A percentile compares a stretch with the other conserved stretches of the same genome.
phyloP scores from a whole-genome alignment of 352 stramenopile species.

The Phytophthora brassicae region DNA sequence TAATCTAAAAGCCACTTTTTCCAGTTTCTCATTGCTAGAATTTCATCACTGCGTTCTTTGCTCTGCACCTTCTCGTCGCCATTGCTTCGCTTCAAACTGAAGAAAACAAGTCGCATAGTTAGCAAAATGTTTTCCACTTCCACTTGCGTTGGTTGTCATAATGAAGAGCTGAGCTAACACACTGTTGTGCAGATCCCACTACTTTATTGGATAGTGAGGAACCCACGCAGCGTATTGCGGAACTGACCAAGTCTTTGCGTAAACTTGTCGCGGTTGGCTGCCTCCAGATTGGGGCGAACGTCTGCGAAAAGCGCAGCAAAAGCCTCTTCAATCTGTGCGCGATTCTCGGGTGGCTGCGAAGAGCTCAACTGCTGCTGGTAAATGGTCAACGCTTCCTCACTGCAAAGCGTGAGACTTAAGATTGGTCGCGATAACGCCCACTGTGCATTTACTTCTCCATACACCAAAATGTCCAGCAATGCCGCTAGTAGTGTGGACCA shows the following conservation, averaged over 20 bases:
- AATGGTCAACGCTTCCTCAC: slow-evolving; percentile 87
- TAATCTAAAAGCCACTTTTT: slow-evolving; percentile 25
- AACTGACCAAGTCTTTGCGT: slow-evolving; percentile 97
- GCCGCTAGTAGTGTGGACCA: slow-evolving; percentile 87
- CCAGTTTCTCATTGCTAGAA: slow-evolving; percentile 1
- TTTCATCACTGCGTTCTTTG: too few relatives aligned
- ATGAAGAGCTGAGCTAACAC: background rate
- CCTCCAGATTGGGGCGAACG: slow-evolving; percentile 95
- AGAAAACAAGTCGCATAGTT: slow-evolving; percentile 3
- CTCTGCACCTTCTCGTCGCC: background rate
- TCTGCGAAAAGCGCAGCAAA: slow-evolving; percentile 96
- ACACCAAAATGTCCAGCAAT: slow-evolving; percentile 97
- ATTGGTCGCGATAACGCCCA: slow-evolving; percentile 98
- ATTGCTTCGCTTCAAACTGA: background rate
- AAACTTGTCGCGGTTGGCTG: slow-evolving; percentile 97
- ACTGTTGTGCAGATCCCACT: slow-evolving; percentile 12
- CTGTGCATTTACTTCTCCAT: slow-evolving; percentile 96
- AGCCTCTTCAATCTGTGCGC: slow-evolving; percentile 93
- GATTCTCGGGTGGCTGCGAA: slow-evolving; percentile 93
- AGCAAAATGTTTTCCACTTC: background rate
- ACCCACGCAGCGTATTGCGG: slow-evolving; percentile 92
- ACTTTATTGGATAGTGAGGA: slow-evolving; percentile 91
- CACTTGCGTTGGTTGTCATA: slow-evolving; percentile 4
- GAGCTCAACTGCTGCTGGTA: slow-evolving; percentile 96
- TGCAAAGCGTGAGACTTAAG: slow-evolving; percentile 96